phyloP scores from a whole-genome alignment of 2,329 filamentous ascomycete genomes.

The Chrysosporium queenslandicum region DNA sequence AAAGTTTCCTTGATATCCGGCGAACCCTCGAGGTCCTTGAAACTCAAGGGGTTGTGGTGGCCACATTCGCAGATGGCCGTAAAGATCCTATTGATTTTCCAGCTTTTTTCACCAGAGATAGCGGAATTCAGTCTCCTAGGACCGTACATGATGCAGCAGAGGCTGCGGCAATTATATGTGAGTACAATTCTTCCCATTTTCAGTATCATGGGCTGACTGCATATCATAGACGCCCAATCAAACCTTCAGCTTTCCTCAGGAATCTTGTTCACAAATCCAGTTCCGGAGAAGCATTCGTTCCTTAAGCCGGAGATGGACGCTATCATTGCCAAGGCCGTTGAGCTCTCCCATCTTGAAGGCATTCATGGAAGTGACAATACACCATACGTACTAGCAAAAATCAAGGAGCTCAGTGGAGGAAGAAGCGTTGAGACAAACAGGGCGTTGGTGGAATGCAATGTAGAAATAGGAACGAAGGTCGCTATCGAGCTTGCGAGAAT shows the following conservation, averaged over 20 bases:
- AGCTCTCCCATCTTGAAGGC: slow-evolving; percentile 54
- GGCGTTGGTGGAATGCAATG: slow-evolving; percentile 58
- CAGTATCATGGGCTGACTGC: not conserved
- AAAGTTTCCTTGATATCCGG: slow-evolving; percentile 89
- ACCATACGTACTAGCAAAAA: slow-evolving; percentile 68
- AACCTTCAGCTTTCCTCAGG: slow-evolving; percentile 64
- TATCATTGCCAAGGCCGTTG: slow-evolving; percentile 58
- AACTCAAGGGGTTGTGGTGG: slow-evolving; percentile 64
- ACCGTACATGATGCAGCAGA: slow-evolving; percentile 65
- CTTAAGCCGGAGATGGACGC: slow-evolving; percentile 59
- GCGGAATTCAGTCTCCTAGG: slow-evolving; percentile 67
- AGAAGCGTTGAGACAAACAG: slow-evolving; percentile 65
- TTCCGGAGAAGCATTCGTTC: slow-evolving; percentile 61
- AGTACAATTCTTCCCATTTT: slow-evolving; percentile 23
- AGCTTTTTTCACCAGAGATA: slow-evolving; percentile 85
- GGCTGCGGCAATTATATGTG: slow-evolving; percentile 76
- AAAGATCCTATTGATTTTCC: slow-evolving; percentile 69
- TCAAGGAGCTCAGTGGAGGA: slow-evolving; percentile 65
- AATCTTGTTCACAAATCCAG: slow-evolving; percentile 79
- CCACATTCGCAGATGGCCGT: slow-evolving; percentile 79
- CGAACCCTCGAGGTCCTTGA: slow-evolving; percentile 74
- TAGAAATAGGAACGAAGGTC: slow-evolving; percentile 53
- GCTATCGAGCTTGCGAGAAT: slow-evolving; percentile 53
- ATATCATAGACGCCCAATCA: slow-evolving; percentile 55
- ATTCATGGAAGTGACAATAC: slow-evolving; percentile 69